Evolutionary conservation across 2,329 filamentous ascomycete species (phyloP), one percentile per base, ranked within the genome.

Genomic region (Fonsecaea multimorphosa): DNA sequence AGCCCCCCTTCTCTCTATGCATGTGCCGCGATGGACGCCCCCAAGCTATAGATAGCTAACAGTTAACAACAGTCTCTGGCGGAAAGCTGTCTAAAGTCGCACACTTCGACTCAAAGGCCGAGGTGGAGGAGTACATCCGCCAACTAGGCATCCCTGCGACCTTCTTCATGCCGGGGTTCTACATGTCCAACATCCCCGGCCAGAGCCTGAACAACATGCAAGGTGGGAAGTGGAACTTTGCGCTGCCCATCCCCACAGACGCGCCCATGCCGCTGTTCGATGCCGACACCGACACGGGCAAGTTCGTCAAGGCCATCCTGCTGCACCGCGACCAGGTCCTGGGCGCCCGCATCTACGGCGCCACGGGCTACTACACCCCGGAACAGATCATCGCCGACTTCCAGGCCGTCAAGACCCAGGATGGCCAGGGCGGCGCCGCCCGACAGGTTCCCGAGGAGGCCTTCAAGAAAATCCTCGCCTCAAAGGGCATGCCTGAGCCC

Each of bases 301-400:
- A 79, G 54, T 82, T 74, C 57, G 76, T 78, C 52, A 73, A 70
- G 7, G 74, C 71, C 0, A 72, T 72, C 3, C 68, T 79, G 4
- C 73, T 75, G 38, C 66, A 83, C 14, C 59, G 51, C 16, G 59
- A 62, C 29, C 27, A 44, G 12, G 36, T 49, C 2, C 52, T 62
- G 49, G 79, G 80, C 0, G 79, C 80, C 0, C 77, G 73, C 1
- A 75, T 86, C 40, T 74, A 76, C n/a, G 84, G 77, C 0, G 82
- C 83, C 0, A 71, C 74, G 8, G 74, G 73, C 2, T 76, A 80
- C 40, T 76, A 76, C 65, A 81, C 75, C 1, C 70, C 78, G 6
- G 69, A 76, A 0, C 76, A 84, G 44, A 74, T 83, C 1, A 77
- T 76, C 3, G 70, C 72, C 1, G 73, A 76, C 3, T 75, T 85